phyloP scores from a whole-genome alignment of 352 stramenopile genomes.

The Pythium sukuiense region DNA sequence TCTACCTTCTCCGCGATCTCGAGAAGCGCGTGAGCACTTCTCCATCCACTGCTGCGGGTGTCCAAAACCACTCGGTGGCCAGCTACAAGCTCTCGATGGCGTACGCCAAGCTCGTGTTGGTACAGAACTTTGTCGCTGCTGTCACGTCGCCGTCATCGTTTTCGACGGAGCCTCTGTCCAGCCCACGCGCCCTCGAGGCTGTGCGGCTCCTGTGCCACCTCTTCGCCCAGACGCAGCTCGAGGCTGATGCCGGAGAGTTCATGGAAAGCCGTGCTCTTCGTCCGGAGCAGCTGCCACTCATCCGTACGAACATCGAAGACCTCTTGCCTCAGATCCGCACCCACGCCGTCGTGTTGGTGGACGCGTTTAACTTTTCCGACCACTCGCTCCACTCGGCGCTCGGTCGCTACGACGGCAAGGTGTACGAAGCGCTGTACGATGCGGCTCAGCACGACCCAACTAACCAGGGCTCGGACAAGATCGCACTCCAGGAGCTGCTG shows the following conservation, averaged over 20 bases:
- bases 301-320: conserved; percentile 53
- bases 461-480: conserved; percentile 60
- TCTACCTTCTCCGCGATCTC: conserved; percentile 42
- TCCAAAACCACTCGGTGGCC: conserved; percentile 60
- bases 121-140: conserved; percentile 44
- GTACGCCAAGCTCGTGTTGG: conserved; percentile 52
- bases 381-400: conserved; percentile 69
- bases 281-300: conserved; percentile 41
- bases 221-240: conserved; percentile 74
- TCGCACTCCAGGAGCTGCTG: conserved; percentile 63
- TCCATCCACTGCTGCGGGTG: conserved; percentile 34
- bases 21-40: conserved; percentile 36
- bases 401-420: conserved; percentile 67
- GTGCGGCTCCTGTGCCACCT: conserved; percentile 62
- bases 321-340: conserved; percentile 51
- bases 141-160: conserved; percentile 32
- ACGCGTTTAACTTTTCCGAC: conserved; percentile 83
- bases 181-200: conserved; percentile 31
- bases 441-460: conserved; percentile 57
- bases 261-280: conserved; percentile 56
- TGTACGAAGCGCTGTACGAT: conserved; percentile 72
- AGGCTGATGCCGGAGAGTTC: conserved; percentile 59
- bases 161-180: conserved; percentile 18
- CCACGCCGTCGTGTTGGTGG: conserved; percentile 71
- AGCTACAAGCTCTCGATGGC: conserved; percentile 63